These are phyloP conservation scores for Daphne laureola DNA, from an alignment of 441 rosid genomes.

Conservation along the genomic window DNA sequence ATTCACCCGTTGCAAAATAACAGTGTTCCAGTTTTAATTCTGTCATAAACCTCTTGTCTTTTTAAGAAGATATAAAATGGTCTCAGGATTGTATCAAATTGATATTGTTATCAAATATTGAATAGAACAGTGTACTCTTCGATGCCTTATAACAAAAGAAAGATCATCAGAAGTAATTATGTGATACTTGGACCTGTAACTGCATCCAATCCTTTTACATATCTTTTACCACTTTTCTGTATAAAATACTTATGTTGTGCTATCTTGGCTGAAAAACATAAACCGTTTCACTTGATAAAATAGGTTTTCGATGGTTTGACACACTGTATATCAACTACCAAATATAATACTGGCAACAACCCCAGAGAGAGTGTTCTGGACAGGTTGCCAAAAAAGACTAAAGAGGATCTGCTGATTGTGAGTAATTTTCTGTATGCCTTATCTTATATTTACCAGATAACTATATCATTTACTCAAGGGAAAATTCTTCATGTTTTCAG, in stretches of 20 bases:
- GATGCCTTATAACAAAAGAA: too few species aligned
- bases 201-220: not conserved
- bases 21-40: too few species aligned
- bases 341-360: conserved; percentile 63
- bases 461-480: conserved; percentile 21
- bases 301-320: conserved; percentile 80
- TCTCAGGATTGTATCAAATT: too few species aligned
- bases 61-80: too few species aligned
- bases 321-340: conserved; percentile 67
- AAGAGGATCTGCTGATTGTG: conserved; percentile 73
- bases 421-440: conserved; percentile 21
- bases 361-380: conserved; percentile 70
- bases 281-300: conserved; percentile 12
- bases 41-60: too few species aligned
- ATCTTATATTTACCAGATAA: conserved; percentile 4
- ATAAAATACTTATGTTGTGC: too few species aligned
- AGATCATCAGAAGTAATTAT: too few species aligned
- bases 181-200: too few species aligned
- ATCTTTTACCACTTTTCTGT: not conserved
- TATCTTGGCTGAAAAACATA: too few species aligned
- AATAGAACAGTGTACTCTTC: too few species aligned
- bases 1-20: too few species aligned
- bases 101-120: too few species aligned
- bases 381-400: conserved; percentile 56
- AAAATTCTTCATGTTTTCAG: conserved; percentile 33